These are phyloP conservation scores for Lasiodiplodia citricola DNA, from an alignment of 2,329 filamentous ascomycete species.

Conservation along the genomic window DNA sequence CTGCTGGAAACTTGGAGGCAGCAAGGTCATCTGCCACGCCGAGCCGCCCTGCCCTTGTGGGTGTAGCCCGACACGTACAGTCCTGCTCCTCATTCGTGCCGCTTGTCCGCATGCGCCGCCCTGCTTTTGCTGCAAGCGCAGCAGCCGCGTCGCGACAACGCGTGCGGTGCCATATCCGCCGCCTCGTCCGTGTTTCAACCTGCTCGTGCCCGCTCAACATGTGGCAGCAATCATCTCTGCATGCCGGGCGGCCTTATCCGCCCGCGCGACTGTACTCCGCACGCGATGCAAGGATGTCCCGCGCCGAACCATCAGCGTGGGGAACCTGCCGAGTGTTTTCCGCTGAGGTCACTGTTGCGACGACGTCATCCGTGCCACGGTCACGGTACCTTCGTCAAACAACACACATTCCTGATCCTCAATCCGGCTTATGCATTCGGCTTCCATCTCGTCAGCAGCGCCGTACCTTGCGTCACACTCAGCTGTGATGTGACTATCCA, in stretches of 20 bases:
- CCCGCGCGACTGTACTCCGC: slow-evolving; percentile 7
- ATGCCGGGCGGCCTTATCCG: slow-evolving; percentile 21
- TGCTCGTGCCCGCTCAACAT: background rate
- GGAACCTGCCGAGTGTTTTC: slow-evolving; percentile 7
- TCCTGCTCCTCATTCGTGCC: slow-evolving; percentile 6
- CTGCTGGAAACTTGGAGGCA: slow-evolving; percentile 1
- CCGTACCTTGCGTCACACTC: slow-evolving; percentile 16
- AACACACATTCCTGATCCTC: slow-evolving; percentile 21
- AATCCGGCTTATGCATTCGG: slow-evolving; percentile 15
- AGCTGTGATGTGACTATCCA: background rate
- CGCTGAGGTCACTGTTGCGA: slow-evolving; percentile 15
- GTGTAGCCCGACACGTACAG: slow-evolving; percentile 10
- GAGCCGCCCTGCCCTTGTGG: slow-evolving; percentile 13
- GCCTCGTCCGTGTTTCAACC: slow-evolving; percentile 11
- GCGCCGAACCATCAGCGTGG: background rate
- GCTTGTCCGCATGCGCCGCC: background rate
- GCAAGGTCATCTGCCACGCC: slow-evolving; percentile 23
- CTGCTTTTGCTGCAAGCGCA: slow-evolving; percentile 10
- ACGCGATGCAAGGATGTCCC: slow-evolving; percentile 18
- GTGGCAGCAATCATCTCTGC: slow-evolving; percentile 18
- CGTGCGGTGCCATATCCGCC: slow-evolving; percentile 9
- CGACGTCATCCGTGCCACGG: slow-evolving; percentile 18
- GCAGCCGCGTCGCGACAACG: slow-evolving; percentile 9
- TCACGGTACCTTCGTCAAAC: slow-evolving; percentile 13
- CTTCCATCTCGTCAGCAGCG: background rate